A percentile compares a stretch with the other conserved stretches of the same genome.
Conservation (phyloP, 352 stramenopile species). For the Peronospora farinosa region DNA sequence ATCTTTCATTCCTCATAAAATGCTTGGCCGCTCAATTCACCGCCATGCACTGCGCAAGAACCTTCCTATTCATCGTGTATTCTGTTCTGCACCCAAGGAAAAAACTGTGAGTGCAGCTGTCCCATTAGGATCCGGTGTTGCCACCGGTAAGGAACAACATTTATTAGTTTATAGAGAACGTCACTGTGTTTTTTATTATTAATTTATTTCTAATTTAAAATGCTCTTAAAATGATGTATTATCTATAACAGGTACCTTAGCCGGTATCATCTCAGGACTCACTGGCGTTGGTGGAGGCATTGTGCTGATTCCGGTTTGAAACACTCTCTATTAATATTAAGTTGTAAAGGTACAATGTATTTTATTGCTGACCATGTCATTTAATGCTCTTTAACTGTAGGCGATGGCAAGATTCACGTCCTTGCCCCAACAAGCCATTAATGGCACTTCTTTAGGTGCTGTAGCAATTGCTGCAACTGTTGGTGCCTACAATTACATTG, state of each 20-base stretch:
- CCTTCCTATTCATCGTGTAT: constrained; percentile 26
- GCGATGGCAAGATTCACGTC: constrained; percentile 75
- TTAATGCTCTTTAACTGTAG: constrained; percentile 26
- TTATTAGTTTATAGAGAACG: neutral
- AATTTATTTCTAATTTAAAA: neutral
- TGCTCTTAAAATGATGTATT: constrained; percentile 11
- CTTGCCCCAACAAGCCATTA: constrained; percentile 73
- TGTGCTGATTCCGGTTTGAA: constrained; percentile 72
- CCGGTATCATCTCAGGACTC: constrained; percentile 67
- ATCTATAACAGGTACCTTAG: constrained; percentile 36
- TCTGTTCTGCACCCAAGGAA: constrained; percentile 45
- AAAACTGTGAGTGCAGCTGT: constrained; percentile 34
- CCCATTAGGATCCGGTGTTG: constrained; percentile 39
- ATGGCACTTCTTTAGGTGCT: constrained; percentile 77
- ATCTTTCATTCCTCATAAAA: too few relatives aligned
- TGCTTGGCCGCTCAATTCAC: neutral
- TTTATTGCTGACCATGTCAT: neutral
- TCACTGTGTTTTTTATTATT: too few relatives aligned
- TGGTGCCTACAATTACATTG: constrained; percentile 66
- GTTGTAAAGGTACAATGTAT: neutral
- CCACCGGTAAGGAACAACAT: constrained; percentile 21
- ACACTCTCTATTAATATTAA: neutral
- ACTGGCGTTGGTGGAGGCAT: constrained; percentile 77
- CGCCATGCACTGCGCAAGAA: constrained; percentile 10
- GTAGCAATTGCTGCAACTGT: constrained; percentile 63